These are phyloP conservation scores for Primulina tabacum DNA, from an alignment of 257 asterid species.

Conservation along the genomic window DNA sequence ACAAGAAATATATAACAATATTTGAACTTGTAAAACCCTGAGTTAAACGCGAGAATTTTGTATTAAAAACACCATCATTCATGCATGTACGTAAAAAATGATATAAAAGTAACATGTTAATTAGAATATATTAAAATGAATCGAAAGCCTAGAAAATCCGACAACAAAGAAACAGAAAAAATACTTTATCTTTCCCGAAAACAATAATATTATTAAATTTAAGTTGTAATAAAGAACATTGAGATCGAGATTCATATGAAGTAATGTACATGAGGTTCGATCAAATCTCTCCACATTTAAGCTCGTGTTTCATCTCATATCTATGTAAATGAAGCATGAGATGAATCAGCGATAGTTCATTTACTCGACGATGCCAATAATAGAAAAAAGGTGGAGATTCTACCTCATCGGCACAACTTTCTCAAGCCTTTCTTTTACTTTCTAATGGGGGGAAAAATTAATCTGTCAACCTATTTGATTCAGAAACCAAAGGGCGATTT, in stretches of 20 bases:
- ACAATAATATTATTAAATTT: too few species aligned
- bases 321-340: background rate
- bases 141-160: background rate
- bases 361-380: background rate
- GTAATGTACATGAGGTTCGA: slow-evolving; percentile 19
- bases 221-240: too few species aligned
- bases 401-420: slow-evolving; percentile 25
- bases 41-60: too few species aligned
- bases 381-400: slow-evolving; percentile 10
- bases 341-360: background rate
- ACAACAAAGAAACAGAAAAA: too few species aligned
- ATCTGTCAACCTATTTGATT: slow-evolving; percentile 16
- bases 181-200: background rate
- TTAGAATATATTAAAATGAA: too few species aligned
- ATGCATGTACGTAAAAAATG: background rate
- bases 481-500: slow-evolving; percentile 83
- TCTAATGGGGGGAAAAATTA: slow-evolving; percentile 8
- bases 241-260: too few species aligned
- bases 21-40: too few species aligned
- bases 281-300: slow-evolving; percentile 10
- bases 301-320: background rate
- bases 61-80: too few species aligned
- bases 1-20: too few species aligned
- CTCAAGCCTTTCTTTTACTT: slow-evolving; percentile 4
- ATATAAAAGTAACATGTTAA: too few species aligned